Conservation (phyloP, 1,284 basidiomycete genomes). For the Laetiporus sulphureus region DNA sequence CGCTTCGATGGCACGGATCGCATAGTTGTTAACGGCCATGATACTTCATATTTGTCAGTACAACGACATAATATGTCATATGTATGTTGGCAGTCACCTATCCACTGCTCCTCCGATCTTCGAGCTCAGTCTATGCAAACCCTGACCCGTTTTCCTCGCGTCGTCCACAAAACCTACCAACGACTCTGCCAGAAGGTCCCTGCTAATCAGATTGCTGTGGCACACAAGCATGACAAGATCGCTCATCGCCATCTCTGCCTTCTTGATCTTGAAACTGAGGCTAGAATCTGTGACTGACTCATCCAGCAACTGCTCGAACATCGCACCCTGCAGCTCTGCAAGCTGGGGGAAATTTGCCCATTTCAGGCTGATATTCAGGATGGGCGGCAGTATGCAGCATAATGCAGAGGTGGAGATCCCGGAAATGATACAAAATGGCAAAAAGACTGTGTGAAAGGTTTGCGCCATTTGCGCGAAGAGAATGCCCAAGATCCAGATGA, state of each 20-base stretch:
- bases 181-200: constrained; percentile 45
- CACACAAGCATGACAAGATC: constrained; percentile 58
- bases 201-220: constrained; percentile 51
- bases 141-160: constrained; percentile 50
- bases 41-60: constrained; percentile 34
- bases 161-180: constrained; percentile 49
- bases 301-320: constrained; percentile 56
- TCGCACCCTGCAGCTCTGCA: constrained; percentile 48
- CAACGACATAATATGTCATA: not conserved
- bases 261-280: constrained; percentile 60
- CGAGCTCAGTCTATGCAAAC: constrained; percentile 50
- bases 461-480: constrained; percentile 32
- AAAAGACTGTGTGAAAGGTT: constrained; percentile 38
- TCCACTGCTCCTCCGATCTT: constrained; percentile 66
- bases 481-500: constrained; percentile 42
- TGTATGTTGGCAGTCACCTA: no score
- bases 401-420: constrained; percentile 41
- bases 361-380: constrained; percentile 8
- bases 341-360: constrained; percentile 56
- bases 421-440: constrained; percentile 56
- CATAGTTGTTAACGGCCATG: constrained; percentile 64
- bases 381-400: constrained; percentile 31
- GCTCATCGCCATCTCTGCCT: constrained; percentile 66
- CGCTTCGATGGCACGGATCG: constrained; percentile 50
- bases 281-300: constrained; percentile 48